phyloP scores from a whole-genome alignment of 2,329 filamentous ascomycete species.

The Talaromyces albobiverticillius region DNA sequence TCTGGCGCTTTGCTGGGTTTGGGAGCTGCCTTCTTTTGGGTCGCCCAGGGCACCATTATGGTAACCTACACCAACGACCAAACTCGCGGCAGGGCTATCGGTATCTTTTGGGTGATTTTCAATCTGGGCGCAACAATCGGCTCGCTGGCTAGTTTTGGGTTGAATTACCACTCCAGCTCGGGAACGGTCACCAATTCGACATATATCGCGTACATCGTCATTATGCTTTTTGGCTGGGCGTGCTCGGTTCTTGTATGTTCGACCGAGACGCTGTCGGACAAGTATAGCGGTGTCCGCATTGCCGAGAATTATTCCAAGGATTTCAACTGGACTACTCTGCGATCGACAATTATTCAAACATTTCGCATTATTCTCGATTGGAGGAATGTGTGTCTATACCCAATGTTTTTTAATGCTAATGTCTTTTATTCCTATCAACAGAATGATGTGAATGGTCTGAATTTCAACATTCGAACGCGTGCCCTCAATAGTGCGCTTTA shows the following conservation, averaged over 20 bases:
- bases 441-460: slow-evolving; percentile 51
- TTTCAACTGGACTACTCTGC: background rate
- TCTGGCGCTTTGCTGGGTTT: slow-evolving; percentile 45
- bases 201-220: slow-evolving; percentile 50
- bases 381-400: slow-evolving; percentile 49
- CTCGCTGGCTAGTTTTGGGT: slow-evolving; percentile 42
- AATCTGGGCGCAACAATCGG: slow-evolving; percentile 46
- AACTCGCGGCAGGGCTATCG: slow-evolving; percentile 30
- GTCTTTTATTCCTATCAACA: slow-evolving; percentile 55
- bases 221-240: slow-evolving; percentile 50
- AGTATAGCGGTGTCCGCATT: background rate
- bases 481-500: slow-evolving; percentile 52
- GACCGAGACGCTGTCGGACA: background rate
- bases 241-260: slow-evolving; percentile 49
- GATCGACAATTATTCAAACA: background rate
- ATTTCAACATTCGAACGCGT: slow-evolving; percentile 52
- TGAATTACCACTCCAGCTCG: slow-evolving; percentile 41
- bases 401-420: slow-evolving; percentile 55
- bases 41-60: slow-evolving; percentile 47
- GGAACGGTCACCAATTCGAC: slow-evolving; percentile 50
- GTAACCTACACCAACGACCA: slow-evolving; percentile 44
- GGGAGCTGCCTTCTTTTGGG: slow-evolving; percentile 34
- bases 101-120: slow-evolving; percentile 45
- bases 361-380: slow-evolving; percentile 30
- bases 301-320: background rate